Evolutionary conservation across 768 basidiomycete genomes (phyloP), one percentile per base, ranked within the genome.

Genomic region (Rhizopogon sp.): DNA sequence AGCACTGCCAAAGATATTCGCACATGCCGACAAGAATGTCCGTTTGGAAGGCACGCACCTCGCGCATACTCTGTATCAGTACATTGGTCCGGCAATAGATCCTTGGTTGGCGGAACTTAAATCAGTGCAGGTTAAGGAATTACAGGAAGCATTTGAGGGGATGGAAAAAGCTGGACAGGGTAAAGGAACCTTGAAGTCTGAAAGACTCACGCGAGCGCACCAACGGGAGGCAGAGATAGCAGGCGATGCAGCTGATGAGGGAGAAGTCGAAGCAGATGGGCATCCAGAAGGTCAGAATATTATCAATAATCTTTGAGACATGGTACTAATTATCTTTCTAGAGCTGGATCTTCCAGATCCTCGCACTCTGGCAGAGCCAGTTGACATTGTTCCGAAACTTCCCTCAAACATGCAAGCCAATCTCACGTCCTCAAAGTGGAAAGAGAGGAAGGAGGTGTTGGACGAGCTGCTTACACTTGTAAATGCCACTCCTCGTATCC

Each of bases 341-440:
- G 84, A 84, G 60, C 46, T 72, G 9, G 78, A 79, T 43, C 73
- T 80, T 43, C 76, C 84, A 9, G 93, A 98, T 74, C 90, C 91
- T 16, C 82, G 85, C 50, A 79, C 82, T 52, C 80, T 93, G 59
- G 84, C 88, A 3, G 92, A 96, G 63, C 84, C 87, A 13, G 84
- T 92, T 40, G 82, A 94, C 65, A 84, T 97, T 53, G 75, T 86
- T 20, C 69, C 83, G 2, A 87, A 87, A 59, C 77, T 98, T 42
- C 89, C 97, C 0, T 67, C 82, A 3, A 85, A 85, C 54, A 76
- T 98, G 57, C 83, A 90, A 55, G 76, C 84, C 2, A 75, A 80
- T 50, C 77, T 99, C 49, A 81, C 85, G 22, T 98, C 97, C 4
- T 84, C 92, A 0, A 98, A 98, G 71, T 99, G 97, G 97, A 98